Base-by-base conservation (phyloP, 345 rosid species). In the Diplotaxis tenuifolia region DNA sequence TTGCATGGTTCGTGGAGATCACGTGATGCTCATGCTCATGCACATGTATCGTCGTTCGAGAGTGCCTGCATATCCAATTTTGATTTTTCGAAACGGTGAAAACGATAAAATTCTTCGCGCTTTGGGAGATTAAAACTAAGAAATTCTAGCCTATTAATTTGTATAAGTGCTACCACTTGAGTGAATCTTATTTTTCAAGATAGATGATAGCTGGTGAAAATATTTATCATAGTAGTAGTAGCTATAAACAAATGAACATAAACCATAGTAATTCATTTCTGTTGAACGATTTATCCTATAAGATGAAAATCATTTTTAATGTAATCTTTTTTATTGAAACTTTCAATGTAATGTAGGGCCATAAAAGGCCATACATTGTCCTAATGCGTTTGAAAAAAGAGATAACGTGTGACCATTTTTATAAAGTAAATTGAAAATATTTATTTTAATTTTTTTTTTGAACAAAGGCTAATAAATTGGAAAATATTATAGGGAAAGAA, bases 11-110 rank as follows among this genome's bases (percentile, higher is more conserved):
- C 54, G 27, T 60, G 63, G 70, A 29, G 49, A 68, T 68, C 74
- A 62, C 79, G 79, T 53, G 74, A 36, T 40, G 58, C 28, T 29
- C 34, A 36, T 40, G 58, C 28, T 29, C 34, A 28, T 68, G 38
- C 65, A 62, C 74, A 75, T 75, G 78, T 38, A 61, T 61, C 64
- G 47, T 75, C 47, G 45, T 67, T 75, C 68, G 73, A 47, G 72
- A 74, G 20, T 29, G 52, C 9, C 47, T 42, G 50, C 50, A 15
- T 40, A 14, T 42, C 42, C n/a, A 10, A 10, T 36, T 9, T 36
- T 36, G 42, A n/a, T n/a, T 42, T 14, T 18, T 42, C 5, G 14
- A 18, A 42, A 14, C 1, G 16, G 16, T 42, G 7, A 18, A n/a
- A 42, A 14, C 50, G n/a, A 42, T 42, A 42, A 4, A n/a, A 42